Conservation (phyloP, 78 protist genomes). For the Dictyostelium capitatum region DNA sequence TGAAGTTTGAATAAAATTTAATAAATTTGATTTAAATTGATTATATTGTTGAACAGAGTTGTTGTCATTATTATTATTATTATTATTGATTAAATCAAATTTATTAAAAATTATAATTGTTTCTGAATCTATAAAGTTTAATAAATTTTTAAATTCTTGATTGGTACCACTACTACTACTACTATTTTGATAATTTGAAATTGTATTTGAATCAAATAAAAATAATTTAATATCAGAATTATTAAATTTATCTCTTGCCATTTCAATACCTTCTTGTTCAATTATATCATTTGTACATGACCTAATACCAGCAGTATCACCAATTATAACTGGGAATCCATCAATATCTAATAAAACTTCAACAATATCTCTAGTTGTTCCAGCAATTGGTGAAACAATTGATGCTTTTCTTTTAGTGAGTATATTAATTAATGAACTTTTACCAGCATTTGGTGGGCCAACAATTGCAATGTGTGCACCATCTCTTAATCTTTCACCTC, state of each 20-base stretch:
- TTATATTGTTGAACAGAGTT: not conserved
- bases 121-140: conserved; percentile 16
- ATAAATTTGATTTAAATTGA: not conserved
- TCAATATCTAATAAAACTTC: conserved; percentile 89
- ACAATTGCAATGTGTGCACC: conserved; percentile 87
- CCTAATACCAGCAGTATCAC: conserved; percentile 94
- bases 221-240: conserved; percentile 30
- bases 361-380: conserved; percentile 96
- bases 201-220: conserved; percentile 14
- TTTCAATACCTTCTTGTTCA: conserved; percentile 84
- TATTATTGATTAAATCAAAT: not conserved
- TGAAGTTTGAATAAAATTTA: conserved; percentile 3
- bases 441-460: conserved; percentile 94
- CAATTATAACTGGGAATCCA: conserved; percentile 91
- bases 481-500: conserved; percentile 87
- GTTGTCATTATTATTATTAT: too few relatives aligned
- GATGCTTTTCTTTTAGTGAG: conserved; percentile 92
- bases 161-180: not conserved
- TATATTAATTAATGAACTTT: conserved; percentile 89
- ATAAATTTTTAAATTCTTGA: not conserved
- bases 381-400: conserved; percentile 92
- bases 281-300: conserved; percentile 69
- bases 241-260: conserved; percentile 80
- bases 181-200: not conserved
- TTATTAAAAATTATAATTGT: conserved; percentile 76